phyloP scores from a whole-genome alignment of 495 filamentous ascomycete genomes.

The Penicillium egyptiacum region DNA sequence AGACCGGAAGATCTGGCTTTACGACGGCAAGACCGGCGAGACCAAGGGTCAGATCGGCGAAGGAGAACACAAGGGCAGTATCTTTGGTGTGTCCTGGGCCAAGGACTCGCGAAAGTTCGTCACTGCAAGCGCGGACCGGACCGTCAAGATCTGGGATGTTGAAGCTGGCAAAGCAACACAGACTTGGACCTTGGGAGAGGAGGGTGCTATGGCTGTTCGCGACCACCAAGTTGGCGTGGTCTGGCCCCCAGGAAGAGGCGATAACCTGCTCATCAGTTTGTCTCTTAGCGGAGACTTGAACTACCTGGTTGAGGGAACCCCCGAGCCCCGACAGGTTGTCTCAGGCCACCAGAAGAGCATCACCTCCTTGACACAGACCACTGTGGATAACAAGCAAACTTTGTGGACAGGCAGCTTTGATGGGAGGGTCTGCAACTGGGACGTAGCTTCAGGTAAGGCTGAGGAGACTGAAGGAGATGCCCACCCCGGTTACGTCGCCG shows the following conservation, averaged over 20 bases:
- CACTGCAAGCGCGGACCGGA: constrained; percentile 91
- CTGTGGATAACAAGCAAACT: constrained; percentile 48
- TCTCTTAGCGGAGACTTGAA: constrained; percentile 87
- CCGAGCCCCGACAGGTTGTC: constrained; percentile 67
- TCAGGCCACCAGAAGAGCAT: constrained; percentile 94
- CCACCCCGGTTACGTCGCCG: constrained; percentile 81
- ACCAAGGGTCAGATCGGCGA: constrained; percentile 73
- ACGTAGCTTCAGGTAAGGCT: constrained; percentile 64
- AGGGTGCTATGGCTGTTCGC: constrained; percentile 66
- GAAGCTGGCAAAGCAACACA: constrained; percentile 73
- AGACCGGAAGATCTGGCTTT: constrained; percentile 86
- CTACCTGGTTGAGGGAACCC: constrained; percentile 72
- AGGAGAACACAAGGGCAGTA: constrained; percentile 84
- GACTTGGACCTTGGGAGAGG: constrained; percentile 85
- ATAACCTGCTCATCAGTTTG: constrained; percentile 85
- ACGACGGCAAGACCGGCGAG: constrained; percentile 93
- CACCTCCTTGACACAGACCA: constrained; percentile 65
- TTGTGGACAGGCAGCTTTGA: constrained; percentile 91
- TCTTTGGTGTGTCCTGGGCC: constrained; percentile 88
- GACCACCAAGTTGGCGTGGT: constrained; percentile 95
- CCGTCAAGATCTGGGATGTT: constrained; percentile 70
- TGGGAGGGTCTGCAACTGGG: constrained; percentile 81
- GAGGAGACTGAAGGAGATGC: constrained; percentile 69
- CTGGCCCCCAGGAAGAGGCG: constrained; percentile 80
- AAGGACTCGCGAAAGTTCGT: constrained; percentile 85